These are phyloP conservation scores for Lodderomyces beijingensis DNA, from an alignment of 1,139 yeast genomes.

Conservation along the genomic window DNA sequence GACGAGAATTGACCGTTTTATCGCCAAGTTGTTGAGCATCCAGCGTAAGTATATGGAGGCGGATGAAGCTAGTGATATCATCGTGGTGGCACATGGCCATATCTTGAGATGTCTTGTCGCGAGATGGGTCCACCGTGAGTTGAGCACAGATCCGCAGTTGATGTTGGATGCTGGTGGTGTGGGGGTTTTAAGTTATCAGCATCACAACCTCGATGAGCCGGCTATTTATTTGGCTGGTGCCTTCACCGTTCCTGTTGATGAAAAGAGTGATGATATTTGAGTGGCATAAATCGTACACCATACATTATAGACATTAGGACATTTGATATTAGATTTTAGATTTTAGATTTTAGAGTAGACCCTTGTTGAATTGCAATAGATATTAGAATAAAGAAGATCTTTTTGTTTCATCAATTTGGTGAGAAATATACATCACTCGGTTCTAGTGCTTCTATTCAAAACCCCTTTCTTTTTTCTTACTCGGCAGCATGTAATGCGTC, in stretches of 20 bases:
- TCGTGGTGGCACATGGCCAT: conserved; percentile 92
- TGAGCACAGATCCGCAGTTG: conserved; percentile 68
- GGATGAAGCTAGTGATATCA: conserved; percentile 59
- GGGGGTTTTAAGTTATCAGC: conserved; percentile 88
- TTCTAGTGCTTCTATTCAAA: no score
- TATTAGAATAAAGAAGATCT: neutral
- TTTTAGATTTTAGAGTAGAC: conserved; percentile 1
- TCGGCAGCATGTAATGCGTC: conserved; percentile 41
- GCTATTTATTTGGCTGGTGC: conserved; percentile 81
- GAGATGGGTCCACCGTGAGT: conserved; percentile 68
- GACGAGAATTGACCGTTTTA: conserved; percentile 64
- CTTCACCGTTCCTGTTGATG: conserved; percentile 64
- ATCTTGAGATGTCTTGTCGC: conserved; percentile 85
- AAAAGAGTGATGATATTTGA: conserved; percentile 26
- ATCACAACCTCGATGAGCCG: conserved; percentile 78
- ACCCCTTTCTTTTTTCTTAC: no score
- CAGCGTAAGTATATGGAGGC: conserved; percentile 59
- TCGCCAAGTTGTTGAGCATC: conserved; percentile 54
- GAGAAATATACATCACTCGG: no score
- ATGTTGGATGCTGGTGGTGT: conserved; percentile 94
- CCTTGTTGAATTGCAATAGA: neutral
- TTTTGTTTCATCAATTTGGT: no score
- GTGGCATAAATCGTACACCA: no score
- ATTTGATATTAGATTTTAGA: neutral
- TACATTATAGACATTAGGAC: neutral